Percentiles rank a stretch among this genome's conserved stretches.
Conservation (phyloP, 495 filamentous ascomycete species). For the Sabuloglossum arenarium region DNA sequence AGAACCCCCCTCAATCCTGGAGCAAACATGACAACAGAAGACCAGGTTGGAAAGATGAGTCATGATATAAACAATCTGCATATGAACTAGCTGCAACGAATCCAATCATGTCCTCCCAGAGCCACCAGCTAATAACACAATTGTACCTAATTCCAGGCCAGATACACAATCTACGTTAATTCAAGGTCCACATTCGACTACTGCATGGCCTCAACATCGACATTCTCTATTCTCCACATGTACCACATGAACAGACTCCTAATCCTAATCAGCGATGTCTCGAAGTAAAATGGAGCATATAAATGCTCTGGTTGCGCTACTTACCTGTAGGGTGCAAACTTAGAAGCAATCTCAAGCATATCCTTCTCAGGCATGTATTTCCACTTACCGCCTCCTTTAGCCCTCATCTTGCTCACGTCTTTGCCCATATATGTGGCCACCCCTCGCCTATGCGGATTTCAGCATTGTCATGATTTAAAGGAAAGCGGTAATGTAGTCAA, state of each 20-base stretch:
- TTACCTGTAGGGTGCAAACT: constrained; percentile 66
- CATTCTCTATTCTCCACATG: constrained; percentile 73
- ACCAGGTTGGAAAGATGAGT: no score
- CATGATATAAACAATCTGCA: no score
- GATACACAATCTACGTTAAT: no score
- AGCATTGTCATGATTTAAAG: neutral
- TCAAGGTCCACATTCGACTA: no score
- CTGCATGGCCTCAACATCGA: constrained; percentile 29
- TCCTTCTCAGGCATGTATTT: constrained; percentile 93
- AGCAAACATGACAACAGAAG: no score
- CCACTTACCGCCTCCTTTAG: constrained; percentile 69
- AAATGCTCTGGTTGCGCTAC: constrained; percentile 17
- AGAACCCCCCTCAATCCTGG: no score
- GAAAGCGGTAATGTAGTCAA: neutral
- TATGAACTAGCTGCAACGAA: no score
- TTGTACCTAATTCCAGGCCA: no score
- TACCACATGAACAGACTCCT: constrained; percentile 73
- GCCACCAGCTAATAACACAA: no score
- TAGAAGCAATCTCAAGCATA: constrained; percentile 64
- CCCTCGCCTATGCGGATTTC: constrained; percentile 32
- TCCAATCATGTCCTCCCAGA: no score
- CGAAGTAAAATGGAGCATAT: neutral
- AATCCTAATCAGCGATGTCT: constrained; percentile 5
- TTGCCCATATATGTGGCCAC: constrained; percentile 74
- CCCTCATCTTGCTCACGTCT: constrained; percentile 68